phyloP scores from a whole-genome alignment of 1,139 yeast species.

The Protomyces macrosporus region DNA sequence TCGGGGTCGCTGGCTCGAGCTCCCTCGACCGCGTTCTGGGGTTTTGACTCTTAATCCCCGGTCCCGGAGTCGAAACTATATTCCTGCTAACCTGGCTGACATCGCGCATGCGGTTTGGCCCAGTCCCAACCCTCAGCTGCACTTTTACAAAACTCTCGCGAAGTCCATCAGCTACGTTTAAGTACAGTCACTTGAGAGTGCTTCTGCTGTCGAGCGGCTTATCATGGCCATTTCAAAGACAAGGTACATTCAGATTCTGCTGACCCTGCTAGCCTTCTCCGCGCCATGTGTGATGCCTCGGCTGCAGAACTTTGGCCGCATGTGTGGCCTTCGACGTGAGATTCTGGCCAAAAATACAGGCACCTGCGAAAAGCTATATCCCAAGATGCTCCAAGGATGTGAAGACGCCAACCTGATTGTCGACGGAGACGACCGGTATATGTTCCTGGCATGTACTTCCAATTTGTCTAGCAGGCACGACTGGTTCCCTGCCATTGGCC shows the following conservation, averaged over 20 bases:
- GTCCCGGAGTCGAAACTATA: too few species aligned
- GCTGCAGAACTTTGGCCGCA: slow-evolving; percentile 7
- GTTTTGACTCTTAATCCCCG: too few species aligned
- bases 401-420: slow-evolving; percentile 21
- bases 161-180: too few species aligned
- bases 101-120: too few species aligned
- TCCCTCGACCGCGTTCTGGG: too few species aligned
- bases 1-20: too few species aligned
- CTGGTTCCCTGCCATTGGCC: slow-evolving; percentile 23
- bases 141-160: too few species aligned
- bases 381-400: slow-evolving; percentile 10
- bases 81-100: too few species aligned
- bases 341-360: slow-evolving; percentile 9
- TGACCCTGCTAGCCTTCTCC: slow-evolving; percentile 3
- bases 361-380: slow-evolving; percentile 8
- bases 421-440: slow-evolving; percentile 18
- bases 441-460: slow-evolving; percentile 16
- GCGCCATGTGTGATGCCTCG: slow-evolving; percentile 4
- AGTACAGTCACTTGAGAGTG: too few species aligned
- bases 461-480: slow-evolving; percentile 13
- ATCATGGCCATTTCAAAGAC: slow-evolving; percentile 9
- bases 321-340: slow-evolving; percentile 9
- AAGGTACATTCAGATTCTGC: slow-evolving; percentile 6
- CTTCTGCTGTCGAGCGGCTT: too few species aligned
- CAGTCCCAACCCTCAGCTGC: too few species aligned